These are phyloP conservation scores for Amaranthus tricolor DNA, from an alignment of 179 eudicot species.

Conservation along the genomic window DNA sequence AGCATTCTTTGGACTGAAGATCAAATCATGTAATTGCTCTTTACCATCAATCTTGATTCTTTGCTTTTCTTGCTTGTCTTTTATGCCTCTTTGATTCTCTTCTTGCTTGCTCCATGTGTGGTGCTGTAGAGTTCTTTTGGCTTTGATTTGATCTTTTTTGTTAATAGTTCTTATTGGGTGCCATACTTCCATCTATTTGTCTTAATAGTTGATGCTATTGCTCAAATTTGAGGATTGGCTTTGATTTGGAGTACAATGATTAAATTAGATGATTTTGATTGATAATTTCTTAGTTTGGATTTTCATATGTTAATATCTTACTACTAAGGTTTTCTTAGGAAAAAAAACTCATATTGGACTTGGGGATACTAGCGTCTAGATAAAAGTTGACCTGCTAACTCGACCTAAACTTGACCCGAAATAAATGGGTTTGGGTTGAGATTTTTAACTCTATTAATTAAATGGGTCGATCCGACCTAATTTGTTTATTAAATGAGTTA, in stretches of 20 bases:
- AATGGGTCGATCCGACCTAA: too few species aligned
- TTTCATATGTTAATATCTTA: not conserved
- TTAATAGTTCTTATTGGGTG: too few species aligned
- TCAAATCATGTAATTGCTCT: conserved; percentile 53
- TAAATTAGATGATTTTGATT: conserved; percentile 8
- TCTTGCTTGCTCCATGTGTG: conserved; percentile 15
- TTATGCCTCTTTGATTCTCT: conserved; percentile 11
- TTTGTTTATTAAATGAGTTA: too few species aligned
- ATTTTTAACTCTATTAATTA: too few species aligned
- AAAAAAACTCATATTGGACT: too few species aligned
- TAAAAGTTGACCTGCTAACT: too few species aligned
- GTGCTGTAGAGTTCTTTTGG: not conserved
- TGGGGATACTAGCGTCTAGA: too few species aligned
- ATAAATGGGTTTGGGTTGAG: too few species aligned
- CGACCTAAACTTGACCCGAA: too few species aligned
- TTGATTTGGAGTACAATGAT: conserved; percentile 6
- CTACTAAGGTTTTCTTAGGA: not conserved
- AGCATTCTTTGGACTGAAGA: conserved; percentile 78
- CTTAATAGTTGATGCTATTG: not conserved
- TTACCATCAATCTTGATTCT: conserved; percentile 1
- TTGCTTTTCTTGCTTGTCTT: conserved; percentile 5
- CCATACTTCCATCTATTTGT: too few species aligned
- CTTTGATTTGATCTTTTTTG: too few species aligned
- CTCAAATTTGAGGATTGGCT: conserved; percentile 9
- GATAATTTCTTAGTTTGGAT: not conserved